These are phyloP conservation scores for Neofusicoccum laricinum DNA, from an alignment of 2,329 filamentous ascomycete species.

Conservation along the genomic window DNA sequence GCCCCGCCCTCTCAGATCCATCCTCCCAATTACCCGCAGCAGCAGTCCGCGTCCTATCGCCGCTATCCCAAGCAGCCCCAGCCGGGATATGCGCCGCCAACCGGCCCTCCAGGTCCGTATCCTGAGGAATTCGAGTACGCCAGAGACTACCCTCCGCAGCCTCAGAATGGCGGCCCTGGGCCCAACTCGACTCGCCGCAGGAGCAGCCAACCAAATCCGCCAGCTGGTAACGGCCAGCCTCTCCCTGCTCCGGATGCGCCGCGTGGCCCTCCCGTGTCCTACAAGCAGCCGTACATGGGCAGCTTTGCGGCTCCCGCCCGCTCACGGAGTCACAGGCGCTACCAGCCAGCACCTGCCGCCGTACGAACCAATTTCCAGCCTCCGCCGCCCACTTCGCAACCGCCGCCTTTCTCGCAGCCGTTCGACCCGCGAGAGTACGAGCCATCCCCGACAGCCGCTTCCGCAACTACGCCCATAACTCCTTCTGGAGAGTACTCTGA, in stretches of 20 bases:
- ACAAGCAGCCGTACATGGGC: slow-evolving; percentile 16
- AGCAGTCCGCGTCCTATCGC: slow-evolving; percentile 19
- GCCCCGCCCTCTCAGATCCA: slow-evolving; percentile 23
- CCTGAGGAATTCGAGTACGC: slow-evolving; percentile 3
- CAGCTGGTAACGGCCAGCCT: not conserved
- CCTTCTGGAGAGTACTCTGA: slow-evolving; percentile 14
- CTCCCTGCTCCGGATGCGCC: not conserved
- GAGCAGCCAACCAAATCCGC: not conserved
- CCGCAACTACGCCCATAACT: not conserved
- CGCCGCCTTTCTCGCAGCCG: not conserved
- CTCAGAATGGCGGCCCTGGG: not conserved
- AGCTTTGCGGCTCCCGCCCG: slow-evolving; percentile 14
- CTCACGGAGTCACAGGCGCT: slow-evolving; percentile 14
- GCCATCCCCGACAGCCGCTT: not conserved
- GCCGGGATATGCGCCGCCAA: not conserved
- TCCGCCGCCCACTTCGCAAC: not conserved
- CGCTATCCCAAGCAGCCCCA: slow-evolving; percentile 8
- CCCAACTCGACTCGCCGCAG: slow-evolving; percentile 9
- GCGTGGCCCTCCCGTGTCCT: slow-evolving; percentile 11
- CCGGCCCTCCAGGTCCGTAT: not conserved
- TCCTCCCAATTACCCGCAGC: slow-evolving; percentile 29
- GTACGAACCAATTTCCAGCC: not conserved
- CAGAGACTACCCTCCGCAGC: not conserved
- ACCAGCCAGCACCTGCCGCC: slow-evolving; percentile 8
- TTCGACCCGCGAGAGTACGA: not conserved